phyloP scores from a whole-genome alignment of 139 green algal species.

The Tetraselmis striata region DNA sequence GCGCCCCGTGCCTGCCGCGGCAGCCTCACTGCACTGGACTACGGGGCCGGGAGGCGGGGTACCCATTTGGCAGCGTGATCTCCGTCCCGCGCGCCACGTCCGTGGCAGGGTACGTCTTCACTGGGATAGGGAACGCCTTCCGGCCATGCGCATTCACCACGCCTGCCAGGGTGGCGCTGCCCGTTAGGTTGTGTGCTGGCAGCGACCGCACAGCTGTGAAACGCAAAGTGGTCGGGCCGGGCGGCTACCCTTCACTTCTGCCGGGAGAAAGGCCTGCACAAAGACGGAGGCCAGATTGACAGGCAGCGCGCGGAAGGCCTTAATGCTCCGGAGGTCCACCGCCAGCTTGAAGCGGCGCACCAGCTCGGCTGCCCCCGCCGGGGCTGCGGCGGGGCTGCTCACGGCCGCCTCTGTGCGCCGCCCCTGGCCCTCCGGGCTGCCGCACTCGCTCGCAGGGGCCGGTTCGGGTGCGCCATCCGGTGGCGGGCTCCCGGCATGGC shows the following conservation, averaged over 20 bases:
- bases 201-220: too few species aligned
- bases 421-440: not conserved
- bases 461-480: too few species aligned
- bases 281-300: constrained; percentile 33
- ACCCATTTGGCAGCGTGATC: constrained; percentile 37
- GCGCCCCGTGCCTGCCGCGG: too few species aligned
- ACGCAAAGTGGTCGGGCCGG: too few species aligned
- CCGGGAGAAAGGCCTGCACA: constrained; percentile 30
- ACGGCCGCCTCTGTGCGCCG: not conserved
- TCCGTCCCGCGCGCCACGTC: constrained; percentile 40
- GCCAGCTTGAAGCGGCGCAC: constrained; percentile 33
- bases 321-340: constrained; percentile 43
- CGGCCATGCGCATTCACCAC: not conserved
- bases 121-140: constrained; percentile 2
- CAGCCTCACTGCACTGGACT: too few species aligned
- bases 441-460: too few species aligned
- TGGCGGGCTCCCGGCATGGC: too few species aligned
- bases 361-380: constrained; percentile 18
- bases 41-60: not conserved
- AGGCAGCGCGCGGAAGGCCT: constrained; percentile 33
- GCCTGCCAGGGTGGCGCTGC: too few species aligned
- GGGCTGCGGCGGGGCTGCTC: not conserved
- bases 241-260: constrained; percentile 37
- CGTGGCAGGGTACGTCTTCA: constrained; percentile 36
- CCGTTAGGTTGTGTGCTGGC: too few species aligned